Evolutionary conservation across 73 alveolate genomes (phyloP).

Genomic region (Paramecium sexaurelia): DNA sequence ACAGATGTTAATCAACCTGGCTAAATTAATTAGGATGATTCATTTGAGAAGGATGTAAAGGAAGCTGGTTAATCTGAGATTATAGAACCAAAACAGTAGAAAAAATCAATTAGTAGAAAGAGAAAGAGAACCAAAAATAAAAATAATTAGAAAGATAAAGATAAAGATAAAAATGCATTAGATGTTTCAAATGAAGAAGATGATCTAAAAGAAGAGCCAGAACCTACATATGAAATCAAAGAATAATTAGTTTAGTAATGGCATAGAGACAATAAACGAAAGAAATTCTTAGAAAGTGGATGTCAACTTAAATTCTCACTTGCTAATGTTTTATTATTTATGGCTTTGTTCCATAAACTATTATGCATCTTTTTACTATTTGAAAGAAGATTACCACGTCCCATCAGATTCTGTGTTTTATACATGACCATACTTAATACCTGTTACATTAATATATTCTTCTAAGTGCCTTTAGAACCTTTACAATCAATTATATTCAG

Average conservation of each 20-base stretch:
- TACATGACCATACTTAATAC: slow-evolving; percentile 10
- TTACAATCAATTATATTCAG: not conserved
- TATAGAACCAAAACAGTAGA: not conserved
- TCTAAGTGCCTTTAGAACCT: not conserved
- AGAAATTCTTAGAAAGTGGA: not conserved
- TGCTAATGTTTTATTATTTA: not conserved
- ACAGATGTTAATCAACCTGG: not conserved
- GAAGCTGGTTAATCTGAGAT: not conserved
- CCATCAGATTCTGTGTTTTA: slow-evolving; percentile 1
- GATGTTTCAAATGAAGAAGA: not conserved
- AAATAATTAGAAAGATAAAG: not conserved
- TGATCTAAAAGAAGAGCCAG: not conserved
- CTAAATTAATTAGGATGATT: not conserved
- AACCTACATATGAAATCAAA: slow-evolving; percentile 4
- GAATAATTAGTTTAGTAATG: not conserved
- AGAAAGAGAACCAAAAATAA: not conserved
- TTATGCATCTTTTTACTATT: not conserved
- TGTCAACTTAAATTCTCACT: not conserved
- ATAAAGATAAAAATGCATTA: not conserved
- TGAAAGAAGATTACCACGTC: slow-evolving; percentile 16
- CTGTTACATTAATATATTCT: not conserved
- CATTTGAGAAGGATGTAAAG: not conserved
- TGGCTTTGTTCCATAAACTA: not conserved
- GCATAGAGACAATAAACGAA: not conserved
- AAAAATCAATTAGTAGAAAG: not conserved